Evolutionary conservation across 306 rosid species (phyloP).

Genomic region (Corylus heterophylla): DNA sequence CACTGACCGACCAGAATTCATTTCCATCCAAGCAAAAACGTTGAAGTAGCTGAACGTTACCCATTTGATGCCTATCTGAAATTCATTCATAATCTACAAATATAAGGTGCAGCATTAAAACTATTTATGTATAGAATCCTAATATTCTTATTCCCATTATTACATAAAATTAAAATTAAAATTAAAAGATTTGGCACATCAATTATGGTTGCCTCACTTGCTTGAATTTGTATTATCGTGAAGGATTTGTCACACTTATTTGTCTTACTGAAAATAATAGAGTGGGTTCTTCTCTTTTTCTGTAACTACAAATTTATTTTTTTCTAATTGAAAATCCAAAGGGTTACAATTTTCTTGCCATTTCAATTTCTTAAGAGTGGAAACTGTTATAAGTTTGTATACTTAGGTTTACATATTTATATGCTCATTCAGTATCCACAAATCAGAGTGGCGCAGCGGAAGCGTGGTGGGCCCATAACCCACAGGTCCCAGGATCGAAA

Average conservation of each 20-base stretch:
- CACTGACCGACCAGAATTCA: not conserved
- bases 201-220: not conserved
- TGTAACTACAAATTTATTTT: not conserved
- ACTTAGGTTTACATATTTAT: too few species aligned
- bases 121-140: not conserved
- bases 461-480: constrained; percentile 4
- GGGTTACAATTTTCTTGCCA: not conserved
- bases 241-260: not conserved
- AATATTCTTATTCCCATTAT: not conserved
- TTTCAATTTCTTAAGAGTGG: not conserved
- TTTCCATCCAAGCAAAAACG: not conserved
- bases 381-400: too few species aligned
- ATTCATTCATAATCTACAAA: not conserved
- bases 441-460: constrained; percentile 1
- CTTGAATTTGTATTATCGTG: not conserved
- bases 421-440: not conserved
- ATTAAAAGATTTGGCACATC: not conserved
- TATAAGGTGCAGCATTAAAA: not conserved
- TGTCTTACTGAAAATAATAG: not conserved
- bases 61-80: not conserved
- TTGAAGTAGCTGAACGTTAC: not conserved
- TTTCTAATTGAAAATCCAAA: too few species aligned
- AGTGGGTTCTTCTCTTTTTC: not conserved
- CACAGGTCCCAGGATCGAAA: constrained; percentile 9
- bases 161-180: too few species aligned